Conservation (phyloP, 305 asterid species). For the Andrographis paniculata region DNA sequence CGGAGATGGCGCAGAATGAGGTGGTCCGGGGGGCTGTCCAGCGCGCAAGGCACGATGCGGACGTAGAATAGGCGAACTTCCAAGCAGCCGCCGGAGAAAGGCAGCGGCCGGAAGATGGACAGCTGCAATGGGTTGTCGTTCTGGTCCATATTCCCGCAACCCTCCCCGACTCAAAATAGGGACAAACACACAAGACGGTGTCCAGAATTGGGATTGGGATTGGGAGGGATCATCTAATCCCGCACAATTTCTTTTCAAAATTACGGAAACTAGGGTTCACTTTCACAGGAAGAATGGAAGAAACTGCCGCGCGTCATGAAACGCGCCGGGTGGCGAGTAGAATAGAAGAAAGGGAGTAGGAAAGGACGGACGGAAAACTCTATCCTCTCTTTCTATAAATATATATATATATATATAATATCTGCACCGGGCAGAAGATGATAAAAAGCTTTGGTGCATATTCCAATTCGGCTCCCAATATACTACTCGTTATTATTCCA, state of each 20-base stretch:
- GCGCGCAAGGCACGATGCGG: constrained; percentile 48
- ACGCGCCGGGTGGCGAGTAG: background rate
- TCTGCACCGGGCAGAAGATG: too few relatives aligned
- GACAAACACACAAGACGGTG: background rate
- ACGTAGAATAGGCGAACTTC: constrained; percentile 66
- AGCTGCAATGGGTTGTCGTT: constrained; percentile 31
- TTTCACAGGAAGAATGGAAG: background rate
- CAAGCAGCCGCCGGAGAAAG: constrained; percentile 49
- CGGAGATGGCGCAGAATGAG: constrained; percentile 56
- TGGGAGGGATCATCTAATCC: background rate
- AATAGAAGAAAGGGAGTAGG: too few relatives aligned
- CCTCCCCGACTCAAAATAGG: constrained; percentile 17
- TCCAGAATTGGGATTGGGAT: constrained; percentile 15
- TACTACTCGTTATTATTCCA: too few relatives aligned
- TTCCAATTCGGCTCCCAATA: too few relatives aligned
- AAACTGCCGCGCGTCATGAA: background rate
- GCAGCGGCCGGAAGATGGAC: constrained; percentile 37
- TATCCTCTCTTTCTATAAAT: too few relatives aligned
- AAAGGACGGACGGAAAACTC: too few relatives aligned
- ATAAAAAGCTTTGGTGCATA: too few relatives aligned
- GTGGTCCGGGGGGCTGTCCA: constrained; percentile 42
- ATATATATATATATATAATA: too few relatives aligned
- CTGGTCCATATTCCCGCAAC: constrained; percentile 42
- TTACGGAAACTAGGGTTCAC: background rate
- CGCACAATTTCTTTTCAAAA: too few relatives aligned